phyloP scores from a whole-genome alignment of 1,139 yeast species.

The Debaryomyces udenii region DNA sequence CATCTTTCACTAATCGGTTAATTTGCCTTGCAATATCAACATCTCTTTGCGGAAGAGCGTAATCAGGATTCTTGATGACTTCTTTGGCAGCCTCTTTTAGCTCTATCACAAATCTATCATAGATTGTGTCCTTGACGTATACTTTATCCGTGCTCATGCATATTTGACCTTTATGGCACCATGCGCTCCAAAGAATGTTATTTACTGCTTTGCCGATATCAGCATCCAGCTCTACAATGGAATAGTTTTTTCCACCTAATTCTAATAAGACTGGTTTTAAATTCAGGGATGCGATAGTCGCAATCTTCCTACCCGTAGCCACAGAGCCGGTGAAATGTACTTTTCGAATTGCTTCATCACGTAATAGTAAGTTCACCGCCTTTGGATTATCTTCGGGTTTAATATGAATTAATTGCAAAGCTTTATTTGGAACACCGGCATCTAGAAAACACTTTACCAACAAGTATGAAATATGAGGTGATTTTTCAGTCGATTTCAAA shows the following conservation, averaged over 20 bases:
- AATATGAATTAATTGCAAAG: conserved; percentile 39
- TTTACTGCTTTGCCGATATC: conserved; percentile 36
- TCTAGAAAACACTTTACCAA: conserved; percentile 35
- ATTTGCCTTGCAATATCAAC: conserved; percentile 26
- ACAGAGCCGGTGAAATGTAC: conserved; percentile 52
- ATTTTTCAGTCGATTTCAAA: conserved; percentile 40
- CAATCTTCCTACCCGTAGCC: conserved; percentile 36
- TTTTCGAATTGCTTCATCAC: conserved; percentile 30
- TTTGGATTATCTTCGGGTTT: conserved; percentile 27
- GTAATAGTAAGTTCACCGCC: conserved; percentile 30
- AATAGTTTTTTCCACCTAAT: conserved; percentile 47
- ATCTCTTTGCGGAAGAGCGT: conserved; percentile 32
- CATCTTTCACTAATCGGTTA: conserved; percentile 38
- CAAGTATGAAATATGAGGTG: conserved; percentile 34
- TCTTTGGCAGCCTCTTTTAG: conserved; percentile 26
- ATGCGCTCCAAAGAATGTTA: conserved; percentile 31
- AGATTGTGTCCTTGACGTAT: conserved; percentile 34
- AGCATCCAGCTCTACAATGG: conserved; percentile 37
- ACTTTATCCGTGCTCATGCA: conserved; percentile 50
- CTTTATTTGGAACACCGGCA: conserved; percentile 42
- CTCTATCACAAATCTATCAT: conserved; percentile 27
- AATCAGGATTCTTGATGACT: conserved; percentile 24
- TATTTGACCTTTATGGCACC: conserved; percentile 50
- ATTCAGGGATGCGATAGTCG: conserved; percentile 34
- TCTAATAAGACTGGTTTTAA: conserved; percentile 45